A percentile compares a stretch with the other conserved stretches of the same genome.
These are phyloP conservation scores for Coniochaeta sp. DNA, from an alignment of 2,329 filamentous ascomycete genomes.

Conservation along the genomic window DNA sequence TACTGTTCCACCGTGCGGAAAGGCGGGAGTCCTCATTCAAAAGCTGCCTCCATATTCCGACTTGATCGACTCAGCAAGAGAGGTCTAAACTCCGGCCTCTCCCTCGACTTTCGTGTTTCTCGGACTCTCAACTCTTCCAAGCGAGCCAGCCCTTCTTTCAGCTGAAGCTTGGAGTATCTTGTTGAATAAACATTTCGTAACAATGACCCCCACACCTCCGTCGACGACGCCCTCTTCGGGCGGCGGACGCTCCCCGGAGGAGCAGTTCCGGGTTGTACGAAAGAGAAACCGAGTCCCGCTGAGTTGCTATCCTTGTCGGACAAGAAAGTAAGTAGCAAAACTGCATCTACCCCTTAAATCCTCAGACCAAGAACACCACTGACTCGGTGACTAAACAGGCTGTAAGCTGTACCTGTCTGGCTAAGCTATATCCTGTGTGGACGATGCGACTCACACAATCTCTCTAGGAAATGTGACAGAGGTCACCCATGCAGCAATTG, in stretches of 20 bases:
- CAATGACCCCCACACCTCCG: slow-evolving; percentile 70
- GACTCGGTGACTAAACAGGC: slow-evolving; percentile 11
- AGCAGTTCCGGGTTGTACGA: slow-evolving; percentile 79
- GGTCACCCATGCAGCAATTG: slow-evolving; percentile 90
- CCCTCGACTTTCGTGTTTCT: no score
- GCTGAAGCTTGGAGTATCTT: no score
- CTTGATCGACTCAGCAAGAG: no score
- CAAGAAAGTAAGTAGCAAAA: slow-evolving; percentile 73
- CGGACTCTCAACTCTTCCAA: no score
- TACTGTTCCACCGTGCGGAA: no score
- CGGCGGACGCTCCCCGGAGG: slow-evolving; percentile 67
- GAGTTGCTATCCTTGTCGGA: slow-evolving; percentile 85
- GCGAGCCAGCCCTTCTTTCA: no score
- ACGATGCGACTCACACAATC: slow-evolving; percentile 18
- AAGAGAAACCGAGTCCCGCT: slow-evolving; percentile 89
- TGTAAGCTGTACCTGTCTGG: slow-evolving; percentile 16
- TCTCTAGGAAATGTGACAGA: slow-evolving; percentile 77
- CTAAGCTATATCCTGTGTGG: neutral
- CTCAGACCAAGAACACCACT: neutral
- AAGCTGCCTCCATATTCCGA: no score
- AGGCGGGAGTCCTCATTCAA: no score
- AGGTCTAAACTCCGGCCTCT: no score
- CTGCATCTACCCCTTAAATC: slow-evolving; percentile 1
- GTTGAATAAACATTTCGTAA: slow-evolving; percentile 16
- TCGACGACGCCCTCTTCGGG: slow-evolving; percentile 73